Conservation (phyloP, 2,329 filamentous ascomycete genomes). For the Ploettnerulaceae sp. region DNA sequence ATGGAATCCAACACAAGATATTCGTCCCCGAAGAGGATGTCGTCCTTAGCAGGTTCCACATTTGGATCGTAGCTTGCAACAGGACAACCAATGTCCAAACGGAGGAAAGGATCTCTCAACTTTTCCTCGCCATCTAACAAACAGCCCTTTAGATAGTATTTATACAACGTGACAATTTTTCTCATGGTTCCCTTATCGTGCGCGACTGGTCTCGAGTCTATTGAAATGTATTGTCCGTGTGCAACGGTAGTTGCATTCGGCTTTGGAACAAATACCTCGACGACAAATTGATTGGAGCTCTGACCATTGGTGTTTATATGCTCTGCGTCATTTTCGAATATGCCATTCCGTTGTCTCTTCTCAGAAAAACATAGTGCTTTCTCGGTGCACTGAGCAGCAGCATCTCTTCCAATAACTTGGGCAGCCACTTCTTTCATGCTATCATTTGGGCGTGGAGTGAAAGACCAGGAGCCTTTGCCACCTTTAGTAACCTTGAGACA, state of each 20-base stretch:
- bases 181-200: slow-evolving; percentile 51
- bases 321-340: not conserved
- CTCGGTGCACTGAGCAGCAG: slow-evolving; percentile 51
- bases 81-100: slow-evolving; percentile 58
- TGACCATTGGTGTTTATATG: not conserved
- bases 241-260: slow-evolving; percentile 43
- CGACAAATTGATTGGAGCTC: slow-evolving; percentile 34
- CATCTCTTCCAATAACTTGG: slow-evolving; percentile 56
- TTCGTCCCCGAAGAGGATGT: slow-evolving; percentile 62
- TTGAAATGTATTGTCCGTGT: slow-evolving; percentile 57
- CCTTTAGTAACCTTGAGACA: slow-evolving; percentile 53
- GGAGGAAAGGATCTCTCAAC: slow-evolving; percentile 54
- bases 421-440: slow-evolving; percentile 53
- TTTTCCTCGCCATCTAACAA: slow-evolving; percentile 22
- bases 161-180: slow-evolving; percentile 52
- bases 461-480: slow-evolving; percentile 52
- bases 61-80: slow-evolving; percentile 65
- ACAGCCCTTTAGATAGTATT: slow-evolving; percentile 41
- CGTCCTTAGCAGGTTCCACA: slow-evolving; percentile 65
- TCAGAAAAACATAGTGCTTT: slow-evolving; percentile 21
- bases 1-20: slow-evolving; percentile 35
- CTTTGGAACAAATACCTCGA: slow-evolving; percentile 56
- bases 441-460: slow-evolving; percentile 49
- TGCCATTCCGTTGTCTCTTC: not conserved
- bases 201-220: slow-evolving; percentile 63